Evolutionary conservation across 768 basidiomycete genomes (phyloP).

Genomic region (Myochromella boudieri): DNA sequence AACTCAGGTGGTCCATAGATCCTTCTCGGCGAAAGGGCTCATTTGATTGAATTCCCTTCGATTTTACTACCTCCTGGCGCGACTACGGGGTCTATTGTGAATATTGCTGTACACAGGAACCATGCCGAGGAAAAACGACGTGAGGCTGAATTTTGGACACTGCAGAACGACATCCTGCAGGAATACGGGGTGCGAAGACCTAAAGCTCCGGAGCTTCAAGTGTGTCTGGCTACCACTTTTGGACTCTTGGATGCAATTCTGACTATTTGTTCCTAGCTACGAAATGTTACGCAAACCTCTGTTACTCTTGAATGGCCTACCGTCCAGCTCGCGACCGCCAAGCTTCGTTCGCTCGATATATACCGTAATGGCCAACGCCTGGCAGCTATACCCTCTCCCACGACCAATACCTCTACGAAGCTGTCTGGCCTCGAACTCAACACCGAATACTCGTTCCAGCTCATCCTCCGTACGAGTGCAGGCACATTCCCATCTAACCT

Average conservation of each 20-base stretch:
- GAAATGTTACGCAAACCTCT: slow-evolving; percentile 95
- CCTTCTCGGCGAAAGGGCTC: slow-evolving; percentile 88
- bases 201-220: slow-evolving; percentile 70
- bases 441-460: slow-evolving; percentile 92
- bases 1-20: slow-evolving; percentile 51
- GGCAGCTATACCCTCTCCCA: slow-evolving; percentile 80
- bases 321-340: slow-evolving; percentile 81
- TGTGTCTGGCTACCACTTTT: slow-evolving; percentile 28
- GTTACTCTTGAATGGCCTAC: slow-evolving; percentile 95
- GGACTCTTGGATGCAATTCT: neutral
- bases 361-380: slow-evolving; percentile 90
- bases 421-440: slow-evolving; percentile 78
- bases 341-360: slow-evolving; percentile 86
- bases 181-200: slow-evolving; percentile 73
- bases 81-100: slow-evolving; percentile 93
- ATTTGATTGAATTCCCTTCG: slow-evolving; percentile 97
- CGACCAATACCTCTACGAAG: slow-evolving; percentile 85
- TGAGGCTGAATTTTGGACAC: slow-evolving; percentile 77
- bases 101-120: slow-evolving; percentile 93
- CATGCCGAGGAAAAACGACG: slow-evolving; percentile 78
- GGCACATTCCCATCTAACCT: slow-evolving; percentile 88
- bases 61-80: slow-evolving; percentile 91
- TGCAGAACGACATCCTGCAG: slow-evolving; percentile 79
- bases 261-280: slow-evolving; percentile 47
- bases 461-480: slow-evolving; percentile 89